Conservation (phyloP, 768 basidiomycete species). For the Wakefieldia striispora region DNA sequence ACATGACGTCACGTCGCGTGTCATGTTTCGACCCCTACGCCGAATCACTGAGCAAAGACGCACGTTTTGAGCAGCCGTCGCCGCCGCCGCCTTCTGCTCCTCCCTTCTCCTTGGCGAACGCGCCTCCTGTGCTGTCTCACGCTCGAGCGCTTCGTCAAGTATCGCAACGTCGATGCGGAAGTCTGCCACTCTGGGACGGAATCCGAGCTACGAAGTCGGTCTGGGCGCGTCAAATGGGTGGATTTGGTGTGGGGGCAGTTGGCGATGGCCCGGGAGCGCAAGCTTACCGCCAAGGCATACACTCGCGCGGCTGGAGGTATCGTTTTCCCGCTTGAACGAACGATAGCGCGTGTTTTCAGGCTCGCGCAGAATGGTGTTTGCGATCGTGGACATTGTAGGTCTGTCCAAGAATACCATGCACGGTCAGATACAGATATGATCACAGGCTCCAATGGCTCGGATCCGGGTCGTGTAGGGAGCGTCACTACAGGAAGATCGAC, state of each 20-base stretch:
- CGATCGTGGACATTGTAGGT: slow-evolving; percentile 62
- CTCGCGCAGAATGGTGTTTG: slow-evolving; percentile 71
- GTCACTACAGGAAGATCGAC: neutral
- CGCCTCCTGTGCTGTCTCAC: slow-evolving; percentile 48
- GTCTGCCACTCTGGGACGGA: slow-evolving; percentile 65
- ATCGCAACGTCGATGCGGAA: slow-evolving; percentile 66
- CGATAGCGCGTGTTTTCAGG: slow-evolving; percentile 72
- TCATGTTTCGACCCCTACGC: too few relatives aligned
- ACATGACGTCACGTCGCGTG: too few relatives aligned
- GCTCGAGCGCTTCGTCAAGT: slow-evolving; percentile 57
- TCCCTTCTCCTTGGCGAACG: slow-evolving; percentile 46
- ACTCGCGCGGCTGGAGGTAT: slow-evolving; percentile 67
- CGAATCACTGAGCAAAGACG: neutral
- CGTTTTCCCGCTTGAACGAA: slow-evolving; percentile 76
- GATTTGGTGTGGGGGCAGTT: too few relatives aligned
- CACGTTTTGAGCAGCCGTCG: slow-evolving; percentile 57
- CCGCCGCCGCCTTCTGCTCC: slow-evolving; percentile 58
- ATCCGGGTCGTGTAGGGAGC: too few relatives aligned
- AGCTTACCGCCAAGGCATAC: slow-evolving; percentile 72
- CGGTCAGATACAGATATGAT: too few relatives aligned
- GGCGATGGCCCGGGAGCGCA: neutral
- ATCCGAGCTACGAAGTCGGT: slow-evolving; percentile 75
- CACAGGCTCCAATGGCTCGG: neutral
- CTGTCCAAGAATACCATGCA: slow-evolving; percentile 32
- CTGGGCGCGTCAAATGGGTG: too few relatives aligned